Evolutionary conservation across 2,329 filamentous ascomycete genomes (phyloP).

Genomic region (Annulohypoxylon truncatum): DNA sequence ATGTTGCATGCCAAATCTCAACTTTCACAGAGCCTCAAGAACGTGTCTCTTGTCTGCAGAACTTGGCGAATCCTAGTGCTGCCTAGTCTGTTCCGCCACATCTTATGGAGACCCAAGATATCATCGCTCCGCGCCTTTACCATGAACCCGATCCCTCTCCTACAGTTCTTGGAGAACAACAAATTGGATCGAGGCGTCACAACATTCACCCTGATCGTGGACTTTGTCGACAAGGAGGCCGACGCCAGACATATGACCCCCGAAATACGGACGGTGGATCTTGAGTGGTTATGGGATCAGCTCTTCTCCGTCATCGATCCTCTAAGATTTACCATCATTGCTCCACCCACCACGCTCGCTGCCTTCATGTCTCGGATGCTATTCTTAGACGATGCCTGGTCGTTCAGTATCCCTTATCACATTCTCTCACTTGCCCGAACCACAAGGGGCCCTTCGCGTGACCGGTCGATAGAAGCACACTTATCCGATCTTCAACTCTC

Average conservation of each 20-base stretch:
- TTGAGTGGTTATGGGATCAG: slow-evolving; percentile 65
- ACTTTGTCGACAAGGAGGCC: slow-evolving; percentile 48
- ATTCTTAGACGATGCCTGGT: slow-evolving; percentile 69
- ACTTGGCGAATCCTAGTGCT: slow-evolving; percentile 64
- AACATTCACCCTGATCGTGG: slow-evolving; percentile 57
- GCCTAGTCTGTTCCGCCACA: slow-evolving; percentile 69
- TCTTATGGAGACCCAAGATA: slow-evolving; percentile 54
- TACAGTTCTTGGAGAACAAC: slow-evolving; percentile 55
- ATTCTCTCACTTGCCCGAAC: slow-evolving; percentile 62
- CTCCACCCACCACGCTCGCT: slow-evolving; percentile 71
- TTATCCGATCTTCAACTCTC: slow-evolving; percentile 15
- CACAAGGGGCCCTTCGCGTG: slow-evolving; percentile 19
- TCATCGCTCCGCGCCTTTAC: slow-evolving; percentile 44
- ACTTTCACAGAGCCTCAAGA: slow-evolving; percentile 62
- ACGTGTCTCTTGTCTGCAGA: slow-evolving; percentile 63
- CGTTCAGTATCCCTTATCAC: slow-evolving; percentile 72
- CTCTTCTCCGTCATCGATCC: slow-evolving; percentile 67
- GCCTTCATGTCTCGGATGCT: slow-evolving; percentile 68
- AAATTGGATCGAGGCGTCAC: slow-evolving; percentile 55
- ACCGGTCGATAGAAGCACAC: slow-evolving; percentile 1
- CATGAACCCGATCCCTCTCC: slow-evolving; percentile 52
- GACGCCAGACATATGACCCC: slow-evolving; percentile 48
- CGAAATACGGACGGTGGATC: slow-evolving; percentile 48
- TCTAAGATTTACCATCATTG: slow-evolving; percentile 65
- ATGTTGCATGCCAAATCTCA: slow-evolving; percentile 53